Conservation (phyloP, 768 basidiomycete species). For the Albatrellus ellisii region DNA sequence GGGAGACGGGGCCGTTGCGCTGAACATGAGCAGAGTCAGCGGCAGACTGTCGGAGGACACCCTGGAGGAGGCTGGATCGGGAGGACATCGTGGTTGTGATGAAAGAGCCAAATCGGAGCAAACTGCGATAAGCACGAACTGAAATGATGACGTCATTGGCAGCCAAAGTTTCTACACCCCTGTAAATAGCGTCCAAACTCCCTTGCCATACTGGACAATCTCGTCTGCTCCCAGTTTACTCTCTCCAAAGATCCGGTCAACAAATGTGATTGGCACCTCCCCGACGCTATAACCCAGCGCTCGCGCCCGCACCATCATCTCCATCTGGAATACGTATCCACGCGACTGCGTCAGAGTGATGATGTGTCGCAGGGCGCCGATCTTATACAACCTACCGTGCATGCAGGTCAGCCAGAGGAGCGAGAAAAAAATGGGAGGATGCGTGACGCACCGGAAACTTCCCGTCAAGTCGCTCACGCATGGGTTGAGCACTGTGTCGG, state of each 20-base stretch:
- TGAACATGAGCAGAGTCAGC: slow-evolving; percentile 23
- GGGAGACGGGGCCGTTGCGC: slow-evolving; percentile 14
- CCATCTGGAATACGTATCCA: slow-evolving; percentile 97
- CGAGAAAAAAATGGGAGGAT: background rate
- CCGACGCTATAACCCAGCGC: slow-evolving; percentile 77
- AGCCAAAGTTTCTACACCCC: slow-evolving; percentile 26
- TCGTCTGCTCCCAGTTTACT: slow-evolving; percentile 86
- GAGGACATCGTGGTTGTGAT: background rate
- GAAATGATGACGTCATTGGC: background rate
- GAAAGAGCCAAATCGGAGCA: background rate
- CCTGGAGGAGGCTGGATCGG: slow-evolving; percentile 41
- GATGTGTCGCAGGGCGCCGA: slow-evolving; percentile 65
- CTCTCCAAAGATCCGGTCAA: slow-evolving; percentile 87
- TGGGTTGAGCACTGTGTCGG: slow-evolving; percentile 72
- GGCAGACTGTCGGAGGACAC: slow-evolving; percentile 46
- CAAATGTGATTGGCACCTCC: slow-evolving; percentile 90
- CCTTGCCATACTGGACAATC: slow-evolving; percentile 76
- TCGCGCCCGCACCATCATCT: slow-evolving; percentile 89
- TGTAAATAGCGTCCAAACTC: slow-evolving; percentile 71
- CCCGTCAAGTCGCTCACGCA: slow-evolving; percentile 88
- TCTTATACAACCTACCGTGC: slow-evolving; percentile 52
- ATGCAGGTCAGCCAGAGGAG: slow-evolving; percentile 2
- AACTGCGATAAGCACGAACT: background rate
- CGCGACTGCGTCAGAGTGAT: slow-evolving; percentile 77
- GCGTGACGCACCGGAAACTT: slow-evolving; percentile 60